Conservation (phyloP, 305 asterid species). For the Fraxinus xanthoxyloides region DNA sequence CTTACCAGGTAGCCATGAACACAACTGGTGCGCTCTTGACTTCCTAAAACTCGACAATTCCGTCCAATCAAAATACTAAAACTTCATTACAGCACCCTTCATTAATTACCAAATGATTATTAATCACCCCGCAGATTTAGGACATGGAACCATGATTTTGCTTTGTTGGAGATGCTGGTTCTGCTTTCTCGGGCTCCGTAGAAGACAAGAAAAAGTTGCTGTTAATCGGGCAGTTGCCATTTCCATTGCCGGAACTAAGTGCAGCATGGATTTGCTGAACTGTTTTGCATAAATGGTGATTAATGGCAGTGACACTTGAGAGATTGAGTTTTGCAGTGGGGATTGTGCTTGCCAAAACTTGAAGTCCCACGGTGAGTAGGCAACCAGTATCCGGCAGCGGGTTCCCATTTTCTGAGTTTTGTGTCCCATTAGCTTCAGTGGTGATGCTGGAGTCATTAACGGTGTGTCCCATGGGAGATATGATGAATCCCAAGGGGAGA, state of each 20-base stretch:
- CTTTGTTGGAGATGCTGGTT: constrained; percentile 16
- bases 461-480: constrained; percentile 43
- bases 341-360: constrained; percentile 74
- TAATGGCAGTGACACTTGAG: constrained; percentile 70
- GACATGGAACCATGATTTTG: constrained; percentile 36
- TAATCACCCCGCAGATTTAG: constrained; percentile 21
- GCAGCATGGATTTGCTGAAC: constrained; percentile 64
- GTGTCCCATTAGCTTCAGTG: constrained; percentile 11
- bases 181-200: constrained; percentile 20
- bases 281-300: constrained; percentile 67
- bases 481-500: constrained; percentile 75
- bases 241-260: constrained; percentile 23
- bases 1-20: constrained; percentile 52
- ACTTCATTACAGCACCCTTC: background rate
- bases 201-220: background rate
- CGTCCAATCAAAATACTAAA: background rate
- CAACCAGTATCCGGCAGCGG: constrained; percentile 45
- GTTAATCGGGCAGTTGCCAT: background rate
- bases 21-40: constrained; percentile 97
- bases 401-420: constrained; percentile 16
- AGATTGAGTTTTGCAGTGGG: constrained; percentile 77
- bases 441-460: constrained; percentile 8
- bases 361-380: constrained; percentile 76
- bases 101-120: background rate
- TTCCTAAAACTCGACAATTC: constrained; percentile 31